Base-by-base conservation (phyloP, 1,139 yeast genomes). In the Blastobotrys serpentis region DNA sequence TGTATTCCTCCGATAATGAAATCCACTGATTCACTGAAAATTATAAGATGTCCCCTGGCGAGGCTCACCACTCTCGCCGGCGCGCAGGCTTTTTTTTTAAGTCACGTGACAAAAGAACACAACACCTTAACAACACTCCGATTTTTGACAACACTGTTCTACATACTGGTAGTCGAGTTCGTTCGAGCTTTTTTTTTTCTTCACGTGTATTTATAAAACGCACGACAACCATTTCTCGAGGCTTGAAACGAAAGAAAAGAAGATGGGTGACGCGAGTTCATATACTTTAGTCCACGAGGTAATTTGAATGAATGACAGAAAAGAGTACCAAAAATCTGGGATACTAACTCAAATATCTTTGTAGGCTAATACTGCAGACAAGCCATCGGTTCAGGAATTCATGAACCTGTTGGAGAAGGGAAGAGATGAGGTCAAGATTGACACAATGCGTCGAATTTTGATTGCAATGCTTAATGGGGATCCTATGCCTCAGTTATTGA, bases 381-480 rank as follows among this genome's bases (percentile, higher is more conserved):
- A 82, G 67, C 80, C 84, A 55, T 79, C 95, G 26, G 78, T 79
- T 48, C 78, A 78, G 62, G 96, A 90, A 70, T 84, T 86, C 72
- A 85, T 81, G 66, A 78, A 79, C 49, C 75, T 84, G 57, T 77
- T 94, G 61, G 98, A 92, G 71, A 88, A 86, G 69, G 95, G 96
- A 48, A 81, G 80, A 57, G 98, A 92, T 67, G 95, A 85, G 33
- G 82, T 80, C 59, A 90, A 92, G 70, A 79, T 90, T 56, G 87
- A 82, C 49, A 84, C 96, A 52, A 92, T 92, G 98, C 86, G 86
- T 65, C 80, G 81, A 60, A 85, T 92, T 58, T 76, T 92, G 58
- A 81, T 86, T 55, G 78, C 90, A 48, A 89, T 94, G 81, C 78
- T 92, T 58, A 94, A 88, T 64, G 96, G 98, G 26, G 96, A 92